A percentile compares a stretch with the other conserved stretches of the same genome.
Conservation (phyloP, 345 rosid species). For the rapeseed (Brassica napus) region Da-Ae NC_063445.1:524501-525000, state of each 20-base stretch:
- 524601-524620: background rate
- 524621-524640: background rate
- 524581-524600: background rate
- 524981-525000: conserved; percentile 38
- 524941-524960: conserved; percentile 70
- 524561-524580: background rate
- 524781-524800: background rate
- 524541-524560: background rate
- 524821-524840: conserved; percentile 5
- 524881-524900: conserved; percentile 71
- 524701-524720: conserved; percentile 42
- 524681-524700: conserved; percentile 60
- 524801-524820: background rate
- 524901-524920: conserved; percentile 77
- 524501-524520: background rate
- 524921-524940: conserved; percentile 77
- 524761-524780: conserved; percentile 66
- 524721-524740: conserved; percentile 51
- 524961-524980: conserved; percentile 90
- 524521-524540: background rate
- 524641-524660: background rate
- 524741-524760: conserved; percentile 68
- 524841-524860: background rate
- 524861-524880: conserved; percentile 32
- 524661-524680: conserved; percentile 49